A percentile compares a stretch with the other conserved stretches of the same genome.
Conservation (phyloP, 2,329 filamentous ascomycete species). For the Massarina eburnea region DNA sequence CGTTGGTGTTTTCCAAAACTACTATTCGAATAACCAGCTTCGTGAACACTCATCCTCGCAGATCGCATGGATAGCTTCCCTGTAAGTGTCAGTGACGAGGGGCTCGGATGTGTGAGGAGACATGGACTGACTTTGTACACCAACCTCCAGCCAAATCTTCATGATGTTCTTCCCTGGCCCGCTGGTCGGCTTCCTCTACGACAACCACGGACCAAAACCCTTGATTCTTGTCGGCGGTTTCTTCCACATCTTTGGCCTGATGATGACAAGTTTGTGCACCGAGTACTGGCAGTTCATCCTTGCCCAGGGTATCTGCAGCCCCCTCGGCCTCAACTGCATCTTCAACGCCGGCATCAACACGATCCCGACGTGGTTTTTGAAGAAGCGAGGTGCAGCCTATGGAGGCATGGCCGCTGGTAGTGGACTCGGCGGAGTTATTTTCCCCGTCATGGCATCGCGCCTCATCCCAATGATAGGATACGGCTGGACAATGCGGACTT, state of each 20-base stretch:
- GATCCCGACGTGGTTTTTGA: slow-evolving; percentile 52
- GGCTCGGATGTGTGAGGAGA: not conserved
- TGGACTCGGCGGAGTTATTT: slow-evolving; percentile 58
- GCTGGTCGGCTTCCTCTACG: slow-evolving; percentile 64
- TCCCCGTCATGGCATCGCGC: slow-evolving; percentile 62
- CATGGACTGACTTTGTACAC: slow-evolving; percentile 41
- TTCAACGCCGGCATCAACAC: slow-evolving; percentile 53
- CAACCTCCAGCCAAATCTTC: too few species aligned
- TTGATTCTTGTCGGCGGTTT: slow-evolving; percentile 57
- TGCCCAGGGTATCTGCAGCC: slow-evolving; percentile 56
- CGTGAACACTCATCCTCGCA: slow-evolving; percentile 35
- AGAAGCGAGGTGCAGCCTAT: slow-evolving; percentile 51
- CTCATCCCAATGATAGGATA: slow-evolving; percentile 59
- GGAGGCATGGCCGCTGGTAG: slow-evolving; percentile 54
- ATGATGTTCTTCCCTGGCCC: slow-evolving; percentile 56
- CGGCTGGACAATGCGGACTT: slow-evolving; percentile 59
- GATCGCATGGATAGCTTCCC: slow-evolving; percentile 51
- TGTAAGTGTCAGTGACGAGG: slow-evolving; percentile 20
- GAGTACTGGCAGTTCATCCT: slow-evolving; percentile 60
- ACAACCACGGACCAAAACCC: slow-evolving; percentile 62
- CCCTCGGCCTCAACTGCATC: slow-evolving; percentile 56
- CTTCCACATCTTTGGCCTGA: slow-evolving; percentile 62
- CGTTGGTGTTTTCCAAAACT: slow-evolving; percentile 50
- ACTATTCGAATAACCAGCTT: slow-evolving; percentile 49
- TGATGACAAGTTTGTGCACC: slow-evolving; percentile 63